Base-by-base conservation (phyloP, 2,329 filamentous ascomycete genomes). In the Calcarisporium arbuscula region DNA sequence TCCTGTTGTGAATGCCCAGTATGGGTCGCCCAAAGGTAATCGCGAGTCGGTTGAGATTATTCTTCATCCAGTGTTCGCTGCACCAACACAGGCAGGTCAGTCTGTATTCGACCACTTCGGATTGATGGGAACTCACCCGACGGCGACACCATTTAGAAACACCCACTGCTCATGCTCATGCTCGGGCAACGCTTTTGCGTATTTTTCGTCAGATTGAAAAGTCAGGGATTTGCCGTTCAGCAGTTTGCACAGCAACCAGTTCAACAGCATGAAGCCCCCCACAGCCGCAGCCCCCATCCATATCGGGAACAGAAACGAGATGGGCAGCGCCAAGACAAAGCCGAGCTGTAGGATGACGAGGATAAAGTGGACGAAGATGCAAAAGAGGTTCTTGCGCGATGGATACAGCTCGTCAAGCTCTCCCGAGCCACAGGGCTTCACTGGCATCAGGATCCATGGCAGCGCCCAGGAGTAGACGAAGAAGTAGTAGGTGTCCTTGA, bases 71-170 rank as follows among this genome's bases (percentile, higher is more conserved):
- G 49, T 80, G 72, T 34, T 74, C 61, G 4, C 72, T 75, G 27
- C 5, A 17, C 14, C 30, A 5, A 15, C 19, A 21, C 9, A 12
- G 8, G 5, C 14, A 12, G 3, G 11, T n/a, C n/a, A n/a, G n/a
- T n/a, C n/a, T n/a, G n/a, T n/a, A n/a, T n/a, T n/a, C n/a, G n/a
- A n/a, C n/a, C n/a, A 26, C 9, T 6, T 19, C 16, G 5, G 4
- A 22, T 14, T 17, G 14, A 18, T 17, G 19, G 6, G 6, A 21
- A 62, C 70, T 39, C 58, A 79, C 74, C 71, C 73, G 21, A 70
- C 70, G 8, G 71, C 75, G 19, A 88, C 76, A 1, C 85, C 85
- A 49, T 89, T 89, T 33, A 89, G 57, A 51, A 84, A 89, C n/a
- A 89, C 68, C 85, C 85, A 90, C 48, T 80, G 72, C 58, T 89